Base-by-base conservation (phyloP, 306 rosid species). In the Prunus salicina region DNA sequence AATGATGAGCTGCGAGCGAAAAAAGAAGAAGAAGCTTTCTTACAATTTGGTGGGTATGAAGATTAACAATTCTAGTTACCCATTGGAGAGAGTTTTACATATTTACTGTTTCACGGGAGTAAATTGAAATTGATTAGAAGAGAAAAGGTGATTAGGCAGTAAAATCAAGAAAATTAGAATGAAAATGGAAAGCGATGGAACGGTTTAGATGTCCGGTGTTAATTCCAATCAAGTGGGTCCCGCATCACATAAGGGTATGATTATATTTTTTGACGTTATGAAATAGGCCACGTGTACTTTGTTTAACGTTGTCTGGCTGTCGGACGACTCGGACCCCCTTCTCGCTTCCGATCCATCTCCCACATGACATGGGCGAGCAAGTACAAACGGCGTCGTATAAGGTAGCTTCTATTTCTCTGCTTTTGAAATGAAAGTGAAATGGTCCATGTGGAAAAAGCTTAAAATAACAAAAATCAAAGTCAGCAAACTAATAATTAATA, bases 231-330 rank as follows among this genome's bases (percentile, higher is more conserved):
- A 45, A 73, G 8, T 25, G 46, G 77, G 53, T 27, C 58, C 69
- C 45, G 16, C 43, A 24, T 12, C 32, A 12, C 41, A 57, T 16
- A 41, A 4, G 16, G 45, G 16, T 43, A 51, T 41, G 8, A 15
- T 57, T 19, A 22, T 12, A 3, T 28, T 9, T 53, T 53, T 12
- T 7, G 28, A 57, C 67, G 76, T 72, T 41, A 24, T 0, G 18
- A 15, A 72, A 22, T 24, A 22, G 24, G 76, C 56, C 55, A 22
- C 55, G 67, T 72, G 76, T 22, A 22, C 41, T 30, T 72, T 34
- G 41, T 45, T 55, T 55, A 34, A 71, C 65, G 52, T 20, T 71
- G 64, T 32, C 61, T 32, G 12, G 27, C 24, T 8, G 73, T 49
- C 63, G 74, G 67, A 15, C 10, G 60, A 51, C 30, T 34, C 20